Evolutionary conservation across 192 early-diverging fungal genomes (phyloP).

Genomic region (Gamsiella multidivaricata): DNA sequence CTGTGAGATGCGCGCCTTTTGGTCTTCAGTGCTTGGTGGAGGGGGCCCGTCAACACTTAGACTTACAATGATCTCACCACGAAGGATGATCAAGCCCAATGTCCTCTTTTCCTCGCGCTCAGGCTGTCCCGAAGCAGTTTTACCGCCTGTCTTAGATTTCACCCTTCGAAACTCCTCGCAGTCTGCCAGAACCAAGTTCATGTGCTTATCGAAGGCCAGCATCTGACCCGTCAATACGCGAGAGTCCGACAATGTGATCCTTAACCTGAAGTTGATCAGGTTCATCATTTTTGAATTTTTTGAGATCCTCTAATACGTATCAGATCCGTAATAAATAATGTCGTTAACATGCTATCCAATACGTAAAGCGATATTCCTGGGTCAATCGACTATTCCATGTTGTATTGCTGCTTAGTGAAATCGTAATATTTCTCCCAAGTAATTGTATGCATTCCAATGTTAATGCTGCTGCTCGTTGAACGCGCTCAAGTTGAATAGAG

Average conservation of each 20-base stretch:
- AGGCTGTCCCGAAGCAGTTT: slow-evolving; percentile 37
- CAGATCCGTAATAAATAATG: too few species aligned
- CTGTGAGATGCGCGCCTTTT: slow-evolving; percentile 60
- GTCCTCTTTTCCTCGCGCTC: slow-evolving; percentile 89
- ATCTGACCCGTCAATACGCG: slow-evolving; percentile 96
- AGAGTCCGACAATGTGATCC: slow-evolving; percentile 91
- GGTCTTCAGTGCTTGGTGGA: slow-evolving; percentile 70
- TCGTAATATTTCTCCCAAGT: too few species aligned
- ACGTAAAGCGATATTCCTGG: too few species aligned
- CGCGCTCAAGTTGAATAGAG: too few species aligned
- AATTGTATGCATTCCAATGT: too few species aligned
- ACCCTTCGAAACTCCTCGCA: slow-evolving; percentile 96
- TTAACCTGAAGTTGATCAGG: slow-evolving; percentile 94
- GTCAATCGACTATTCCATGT: too few species aligned
- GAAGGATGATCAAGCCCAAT: slow-evolving; percentile 93
- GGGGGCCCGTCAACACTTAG: slow-evolving; percentile 93
- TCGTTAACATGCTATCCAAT: too few species aligned
- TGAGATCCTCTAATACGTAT: slow-evolving; percentile 65
- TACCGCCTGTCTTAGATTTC: slow-evolving; percentile 74
- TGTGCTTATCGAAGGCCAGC: slow-evolving; percentile 99
- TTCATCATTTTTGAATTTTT: slow-evolving; percentile 92
- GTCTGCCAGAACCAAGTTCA: slow-evolving; percentile 98
- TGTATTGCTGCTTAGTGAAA: too few species aligned
- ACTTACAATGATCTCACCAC: slow-evolving; percentile 93
- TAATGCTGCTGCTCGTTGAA: too few species aligned